Conservation (phyloP, 176 grass and related monocot species). For the Triticum urartu region DNA sequence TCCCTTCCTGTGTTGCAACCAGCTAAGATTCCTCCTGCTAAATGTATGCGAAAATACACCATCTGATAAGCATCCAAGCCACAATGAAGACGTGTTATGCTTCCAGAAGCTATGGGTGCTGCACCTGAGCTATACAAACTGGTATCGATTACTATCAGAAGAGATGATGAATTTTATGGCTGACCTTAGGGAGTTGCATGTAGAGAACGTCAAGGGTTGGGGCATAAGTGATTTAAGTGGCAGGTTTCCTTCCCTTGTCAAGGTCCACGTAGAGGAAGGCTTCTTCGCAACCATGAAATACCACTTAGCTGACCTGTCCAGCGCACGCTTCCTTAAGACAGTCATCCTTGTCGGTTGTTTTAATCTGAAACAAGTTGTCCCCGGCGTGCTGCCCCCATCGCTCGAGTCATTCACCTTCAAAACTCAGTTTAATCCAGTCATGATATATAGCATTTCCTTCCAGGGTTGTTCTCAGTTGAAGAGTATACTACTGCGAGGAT, state of each 20-base stretch:
- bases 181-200: not conserved
- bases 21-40: constrained; percentile 14
- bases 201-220: not conserved
- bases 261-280: not conserved
- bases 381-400: not conserved
- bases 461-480: not conserved
- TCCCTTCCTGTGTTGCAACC: not conserved
- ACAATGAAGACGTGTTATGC: not conserved
- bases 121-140: not conserved
- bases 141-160: not conserved
- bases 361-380: not conserved
- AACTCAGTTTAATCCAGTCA: too few relatives aligned
- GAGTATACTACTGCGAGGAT: not conserved
- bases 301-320: not conserved
- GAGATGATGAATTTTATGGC: not conserved
- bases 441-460: not conserved
- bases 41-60: too few relatives aligned
- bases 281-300: too few relatives aligned
- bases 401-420: constrained; percentile 12
- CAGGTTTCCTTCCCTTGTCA: not conserved
- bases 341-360: not conserved
- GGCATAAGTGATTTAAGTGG: not conserved
- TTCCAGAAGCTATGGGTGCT: not conserved
- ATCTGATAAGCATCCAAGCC: not conserved
- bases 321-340: not conserved